phyloP scores from a whole-genome alignment of 108 stramenopile species.

The Poteriospumella lacustris region DNA sequence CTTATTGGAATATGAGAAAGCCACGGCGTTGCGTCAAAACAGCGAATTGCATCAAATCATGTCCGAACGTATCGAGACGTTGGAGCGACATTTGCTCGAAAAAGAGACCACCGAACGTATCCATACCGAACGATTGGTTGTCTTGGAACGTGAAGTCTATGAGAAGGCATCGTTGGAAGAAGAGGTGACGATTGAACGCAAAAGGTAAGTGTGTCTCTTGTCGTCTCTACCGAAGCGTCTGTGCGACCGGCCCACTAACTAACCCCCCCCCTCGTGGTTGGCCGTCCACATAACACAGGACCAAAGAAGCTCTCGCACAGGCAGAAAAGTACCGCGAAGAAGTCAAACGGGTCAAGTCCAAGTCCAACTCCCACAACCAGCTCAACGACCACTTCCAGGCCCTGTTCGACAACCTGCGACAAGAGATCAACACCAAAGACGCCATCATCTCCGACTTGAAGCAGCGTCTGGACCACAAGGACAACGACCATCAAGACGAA shows the following conservation, averaged over 20 bases:
- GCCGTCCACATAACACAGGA: too few species aligned
- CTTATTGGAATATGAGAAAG: neutral
- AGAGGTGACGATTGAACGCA: neutral
- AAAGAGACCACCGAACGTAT: neutral
- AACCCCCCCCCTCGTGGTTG: too few species aligned
- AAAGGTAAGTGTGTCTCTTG: neutral
- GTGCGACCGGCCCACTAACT: too few species aligned
- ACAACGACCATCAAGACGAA: too few species aligned
- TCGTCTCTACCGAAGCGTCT: too few species aligned
- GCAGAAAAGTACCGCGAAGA: too few species aligned
- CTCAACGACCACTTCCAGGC: too few species aligned
- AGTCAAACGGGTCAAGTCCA: too few species aligned
- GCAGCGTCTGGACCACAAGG: too few species aligned
- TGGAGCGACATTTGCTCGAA: neutral
- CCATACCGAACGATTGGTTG: neutral
- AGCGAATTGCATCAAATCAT: neutral
- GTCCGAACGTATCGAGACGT: neutral
- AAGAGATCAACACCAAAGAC: neutral
- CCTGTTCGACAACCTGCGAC: neutral
- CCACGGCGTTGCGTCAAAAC: neutral
- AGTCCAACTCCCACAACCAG: too few species aligned
- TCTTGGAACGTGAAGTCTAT: neutral
- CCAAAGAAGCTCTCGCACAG: too few species aligned
- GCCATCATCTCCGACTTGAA: too few species aligned
- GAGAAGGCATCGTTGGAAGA: neutral